phyloP scores from a whole-genome alignment of 441 rosid genomes.

The Geranium incanum region DNA sequence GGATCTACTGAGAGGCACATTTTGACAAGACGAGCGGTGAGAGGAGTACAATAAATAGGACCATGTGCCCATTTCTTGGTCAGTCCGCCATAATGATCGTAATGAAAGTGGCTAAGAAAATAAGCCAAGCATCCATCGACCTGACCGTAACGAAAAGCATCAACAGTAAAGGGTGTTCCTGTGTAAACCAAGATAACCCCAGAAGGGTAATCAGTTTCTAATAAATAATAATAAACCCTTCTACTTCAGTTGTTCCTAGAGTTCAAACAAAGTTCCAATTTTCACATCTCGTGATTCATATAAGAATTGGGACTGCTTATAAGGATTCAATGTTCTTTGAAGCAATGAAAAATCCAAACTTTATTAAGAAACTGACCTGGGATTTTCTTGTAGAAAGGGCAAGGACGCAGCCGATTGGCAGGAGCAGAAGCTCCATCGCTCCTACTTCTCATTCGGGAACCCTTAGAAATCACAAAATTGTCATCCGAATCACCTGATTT shows the following conservation, averaged over 20 bases:
- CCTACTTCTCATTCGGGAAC: constrained; percentile 5
- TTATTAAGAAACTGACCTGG: constrained; percentile 38
- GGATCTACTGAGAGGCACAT: constrained; percentile 54
- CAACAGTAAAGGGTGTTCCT: constrained; percentile 70
- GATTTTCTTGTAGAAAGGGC: constrained; percentile 73
- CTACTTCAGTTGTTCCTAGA: background rate
- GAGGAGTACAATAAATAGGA: constrained; percentile 56
- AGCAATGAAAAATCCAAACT: background rate
- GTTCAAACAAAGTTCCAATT: constrained; percentile 2
- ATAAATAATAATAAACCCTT: background rate
- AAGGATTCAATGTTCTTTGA: background rate
- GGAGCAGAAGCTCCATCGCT: constrained; percentile 18
- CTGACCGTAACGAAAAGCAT: constrained; percentile 69
- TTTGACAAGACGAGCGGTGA: constrained; percentile 61
- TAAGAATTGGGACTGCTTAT: background rate
- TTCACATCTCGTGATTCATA: background rate
- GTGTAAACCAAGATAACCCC: constrained; percentile 12
- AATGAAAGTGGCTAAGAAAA: constrained; percentile 71
- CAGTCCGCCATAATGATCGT: constrained; percentile 75
- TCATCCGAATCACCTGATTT: background rate
- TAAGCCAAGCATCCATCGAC: constrained; percentile 61
- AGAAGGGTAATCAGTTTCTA: constrained; percentile 1
- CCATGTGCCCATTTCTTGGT: constrained; percentile 64
- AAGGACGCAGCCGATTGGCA: constrained; percentile 31
- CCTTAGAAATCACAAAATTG: constrained; percentile 12